Evolutionary conservation across 441 rosid genomes (phyloP).

Genomic region (Breynia disticha): DNA sequence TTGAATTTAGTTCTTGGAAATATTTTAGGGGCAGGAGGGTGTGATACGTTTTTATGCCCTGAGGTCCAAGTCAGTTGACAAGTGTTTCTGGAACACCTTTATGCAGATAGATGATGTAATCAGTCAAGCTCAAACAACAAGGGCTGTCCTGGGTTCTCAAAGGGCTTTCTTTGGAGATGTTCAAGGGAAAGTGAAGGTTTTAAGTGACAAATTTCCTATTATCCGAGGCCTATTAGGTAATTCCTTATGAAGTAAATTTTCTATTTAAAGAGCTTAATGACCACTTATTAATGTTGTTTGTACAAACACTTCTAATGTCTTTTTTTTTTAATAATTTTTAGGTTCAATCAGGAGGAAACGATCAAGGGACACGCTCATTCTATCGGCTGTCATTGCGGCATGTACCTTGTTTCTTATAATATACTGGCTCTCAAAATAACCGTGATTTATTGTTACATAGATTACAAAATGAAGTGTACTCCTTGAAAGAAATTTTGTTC

Average conservation of each 20-base stretch:
- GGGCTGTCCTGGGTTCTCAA: conserved; percentile 81
- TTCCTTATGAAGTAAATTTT: conserved; percentile 7
- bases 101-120: conserved; percentile 89
- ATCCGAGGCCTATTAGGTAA: conserved; percentile 86
- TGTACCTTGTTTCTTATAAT: conserved; percentile 87
- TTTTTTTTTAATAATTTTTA: conserved; percentile 15
- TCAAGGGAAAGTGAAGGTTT: conserved; percentile 82
- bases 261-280: too few relatives aligned
- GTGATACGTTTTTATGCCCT: too few relatives aligned
- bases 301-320: neutral
- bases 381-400: conserved; percentile 84
- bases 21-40: too few relatives aligned
- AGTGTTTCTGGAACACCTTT: conserved; percentile 10
- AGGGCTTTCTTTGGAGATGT: conserved; percentile 82
- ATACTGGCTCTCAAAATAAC: conserved; percentile 89
- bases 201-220: conserved; percentile 76
- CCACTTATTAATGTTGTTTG: too few relatives aligned
- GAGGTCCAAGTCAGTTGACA: too few relatives aligned
- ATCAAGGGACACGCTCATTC: conserved; percentile 82
- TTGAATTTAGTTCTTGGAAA: too few relatives aligned
- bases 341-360: conserved; percentile 80
- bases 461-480: conserved; percentile 7
- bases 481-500: neutral
- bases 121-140: conserved; percentile 85
- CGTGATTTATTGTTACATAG: conserved; percentile 7